These are phyloP conservation scores for Diospyros kaki DNA, from an alignment of 148 eudicot species.

Conservation along the genomic window DNA sequence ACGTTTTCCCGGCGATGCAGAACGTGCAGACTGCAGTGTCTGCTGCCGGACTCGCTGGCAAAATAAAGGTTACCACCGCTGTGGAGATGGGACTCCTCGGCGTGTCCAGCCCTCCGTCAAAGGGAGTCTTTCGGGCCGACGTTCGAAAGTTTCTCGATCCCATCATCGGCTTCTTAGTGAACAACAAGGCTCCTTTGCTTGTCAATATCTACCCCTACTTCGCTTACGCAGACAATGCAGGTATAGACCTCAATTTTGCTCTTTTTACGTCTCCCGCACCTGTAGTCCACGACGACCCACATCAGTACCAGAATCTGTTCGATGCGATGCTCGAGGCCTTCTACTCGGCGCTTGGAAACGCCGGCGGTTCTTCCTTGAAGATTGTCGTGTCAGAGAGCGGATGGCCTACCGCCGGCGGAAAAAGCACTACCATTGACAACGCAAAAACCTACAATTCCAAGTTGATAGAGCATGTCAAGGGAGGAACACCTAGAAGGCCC, in stretches of 20 bases:
- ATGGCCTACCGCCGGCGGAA: conserved; percentile 57
- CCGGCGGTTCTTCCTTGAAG: conserved; percentile 18
- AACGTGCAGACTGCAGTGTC: conserved; percentile 13
- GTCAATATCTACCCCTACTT: conserved; percentile 12
- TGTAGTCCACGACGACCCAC: conserved; percentile 1
- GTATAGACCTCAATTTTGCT: conserved; percentile 7
- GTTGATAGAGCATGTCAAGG: conserved; percentile 35
- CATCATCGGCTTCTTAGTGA: conserved; percentile 3
- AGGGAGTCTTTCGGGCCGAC: not conserved
- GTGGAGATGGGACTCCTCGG: not conserved
- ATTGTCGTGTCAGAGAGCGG: conserved; percentile 56
- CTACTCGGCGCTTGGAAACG: conserved; percentile 38
- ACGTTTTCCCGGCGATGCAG: conserved; percentile 10
- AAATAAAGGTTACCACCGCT: not conserved
- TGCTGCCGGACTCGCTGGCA: not conserved
- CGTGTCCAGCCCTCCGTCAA: conserved; percentile 2
- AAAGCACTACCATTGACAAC: conserved; percentile 20
- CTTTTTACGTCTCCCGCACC: conserved; percentile 1
- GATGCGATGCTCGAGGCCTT: conserved; percentile 36
- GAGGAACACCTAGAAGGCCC: conserved; percentile 48
- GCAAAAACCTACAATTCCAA: conserved; percentile 34
- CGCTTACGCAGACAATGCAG: conserved; percentile 3
- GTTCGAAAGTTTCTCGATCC: conserved; percentile 7
- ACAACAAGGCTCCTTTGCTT: conserved; percentile 8
- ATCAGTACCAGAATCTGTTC: not conserved